Percentiles rank a stretch among this genome's conserved stretches.
Conservation (phyloP, 495 filamentous ascomycete genomes). For the Talaromyces wortmannii region DNA sequence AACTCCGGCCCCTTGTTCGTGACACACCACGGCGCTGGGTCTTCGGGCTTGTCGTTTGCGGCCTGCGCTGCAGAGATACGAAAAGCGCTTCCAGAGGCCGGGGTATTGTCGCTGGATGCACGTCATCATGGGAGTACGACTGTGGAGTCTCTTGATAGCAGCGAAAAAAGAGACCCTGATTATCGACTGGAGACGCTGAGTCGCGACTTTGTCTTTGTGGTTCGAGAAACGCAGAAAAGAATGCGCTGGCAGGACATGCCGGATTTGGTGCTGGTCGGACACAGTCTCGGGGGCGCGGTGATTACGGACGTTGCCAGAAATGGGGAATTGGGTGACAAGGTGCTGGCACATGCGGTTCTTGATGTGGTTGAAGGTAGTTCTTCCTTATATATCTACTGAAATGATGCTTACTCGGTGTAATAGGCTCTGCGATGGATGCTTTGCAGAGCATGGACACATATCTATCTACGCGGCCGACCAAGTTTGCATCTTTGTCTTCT, state of each 20-base stretch:
- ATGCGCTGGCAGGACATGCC: conserved; percentile 71
- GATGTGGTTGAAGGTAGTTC: conserved; percentile 84
- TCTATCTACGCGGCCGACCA: conserved; percentile 71
- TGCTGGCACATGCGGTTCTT: conserved; percentile 84
- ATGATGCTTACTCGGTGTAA: neutral
- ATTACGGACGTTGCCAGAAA: conserved; percentile 74
- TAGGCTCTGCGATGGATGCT: conserved; percentile 78
- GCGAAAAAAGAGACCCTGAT: conserved; percentile 37
- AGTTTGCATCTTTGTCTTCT: conserved; percentile 65
- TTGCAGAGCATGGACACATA: conserved; percentile 90
- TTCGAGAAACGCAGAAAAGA: conserved; percentile 52
- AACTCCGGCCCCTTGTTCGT: conserved; percentile 71
- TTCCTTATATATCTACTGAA: neutral
- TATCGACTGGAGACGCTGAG: conserved; percentile 64
- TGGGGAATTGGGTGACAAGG: conserved; percentile 53
- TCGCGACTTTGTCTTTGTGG: conserved; percentile 62
- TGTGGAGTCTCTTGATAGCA: conserved; percentile 13
- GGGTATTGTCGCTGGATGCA: conserved; percentile 77
- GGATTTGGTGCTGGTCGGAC: conserved; percentile 78
- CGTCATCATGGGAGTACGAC: conserved; percentile 78
- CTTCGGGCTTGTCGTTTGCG: conserved; percentile 82
- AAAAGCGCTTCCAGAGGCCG: conserved; percentile 70
- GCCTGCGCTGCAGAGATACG: conserved; percentile 70
- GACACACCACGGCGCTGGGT: conserved; percentile 85
- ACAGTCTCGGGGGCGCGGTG: conserved; percentile 92